Conservation (phyloP, 345 rosid species). For the Gynandropsis gynandra region DNA sequence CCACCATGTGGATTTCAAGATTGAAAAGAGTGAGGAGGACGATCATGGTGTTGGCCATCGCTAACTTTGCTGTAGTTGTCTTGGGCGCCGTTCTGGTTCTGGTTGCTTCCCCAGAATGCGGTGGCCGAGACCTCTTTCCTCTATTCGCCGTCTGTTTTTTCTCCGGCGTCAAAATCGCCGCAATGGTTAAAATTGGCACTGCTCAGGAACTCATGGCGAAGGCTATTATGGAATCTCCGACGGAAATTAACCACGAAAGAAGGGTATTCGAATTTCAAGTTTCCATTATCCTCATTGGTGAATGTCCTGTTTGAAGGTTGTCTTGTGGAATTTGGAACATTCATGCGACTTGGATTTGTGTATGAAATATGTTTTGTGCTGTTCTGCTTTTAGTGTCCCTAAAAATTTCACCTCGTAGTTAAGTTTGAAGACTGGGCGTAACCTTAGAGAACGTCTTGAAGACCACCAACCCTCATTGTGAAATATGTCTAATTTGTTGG, state of each 20-base stretch:
- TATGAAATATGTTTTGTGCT: background rate
- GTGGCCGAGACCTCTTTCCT: slow-evolving; percentile 25
- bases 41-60: slow-evolving; percentile 36
- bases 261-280: slow-evolving; percentile 34
- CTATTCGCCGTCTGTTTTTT: slow-evolving; percentile 38
- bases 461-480: background rate
- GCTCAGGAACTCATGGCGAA: slow-evolving; percentile 67
- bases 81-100: slow-evolving; percentile 44
- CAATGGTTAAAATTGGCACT: slow-evolving; percentile 47
- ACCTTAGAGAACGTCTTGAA: background rate
- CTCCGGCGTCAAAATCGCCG: slow-evolving; percentile 44
- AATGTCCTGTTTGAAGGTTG: background rate
- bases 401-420: background rate
- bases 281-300: slow-evolving; percentile 5
- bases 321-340: background rate
- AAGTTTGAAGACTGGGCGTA: background rate
- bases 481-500: background rate
- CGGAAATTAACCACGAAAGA: slow-evolving; percentile 42
- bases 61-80: slow-evolving; percentile 39
- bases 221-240: slow-evolving; percentile 46
- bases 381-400: background rate
- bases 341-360: background rate
- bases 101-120: slow-evolving; percentile 33
- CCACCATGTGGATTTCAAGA: slow-evolving; percentile 33
- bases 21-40: slow-evolving; percentile 40